Evolutionary conservation across 768 basidiomycete species (phyloP).

Genomic region (Boletus sensibilis): DNA sequence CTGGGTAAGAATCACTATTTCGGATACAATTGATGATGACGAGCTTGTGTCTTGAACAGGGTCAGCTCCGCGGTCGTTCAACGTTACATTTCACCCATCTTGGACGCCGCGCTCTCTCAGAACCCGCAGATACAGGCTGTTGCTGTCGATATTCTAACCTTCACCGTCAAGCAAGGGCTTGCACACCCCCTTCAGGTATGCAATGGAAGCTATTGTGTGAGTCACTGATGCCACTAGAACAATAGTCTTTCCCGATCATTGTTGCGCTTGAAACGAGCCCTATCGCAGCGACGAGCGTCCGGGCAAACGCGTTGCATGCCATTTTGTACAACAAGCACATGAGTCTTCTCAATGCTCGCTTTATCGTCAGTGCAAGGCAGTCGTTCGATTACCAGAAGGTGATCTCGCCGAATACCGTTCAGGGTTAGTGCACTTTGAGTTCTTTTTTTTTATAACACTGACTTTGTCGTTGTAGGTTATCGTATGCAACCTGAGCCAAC

Average conservation of each 20-base stretch:
- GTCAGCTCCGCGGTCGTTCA: conserved; percentile 95
- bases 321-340: conserved; percentile 87
- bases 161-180: conserved; percentile 92
- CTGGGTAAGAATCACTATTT: conserved; percentile 63
- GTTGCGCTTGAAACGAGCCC: conserved; percentile 91
- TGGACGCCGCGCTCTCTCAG: conserved; percentile 75
- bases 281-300: conserved; percentile 53
- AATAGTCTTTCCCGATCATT: conserved; percentile 85
- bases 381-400: conserved; percentile 84
- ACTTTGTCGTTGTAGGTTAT: conserved; percentile 48
- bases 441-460: background rate
- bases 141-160: conserved; percentile 88
- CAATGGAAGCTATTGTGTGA: background rate
- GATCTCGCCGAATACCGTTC: conserved; percentile 44
- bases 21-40: background rate
- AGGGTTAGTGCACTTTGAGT: conserved; percentile 43
- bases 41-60: conserved; percentile 40
- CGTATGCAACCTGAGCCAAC: conserved; percentile 60
- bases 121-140: conserved; percentile 70
- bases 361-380: conserved; percentile 71
- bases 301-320: conserved; percentile 78
- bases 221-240: background rate
- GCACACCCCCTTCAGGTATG: conserved; percentile 89
- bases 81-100: conserved; percentile 80
- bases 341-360: conserved; percentile 84